Evolutionary conservation across 345 rosid genomes (phyloP), one percentile per base, ranked within the genome.

Genomic region (Camelina hispida): DNA sequence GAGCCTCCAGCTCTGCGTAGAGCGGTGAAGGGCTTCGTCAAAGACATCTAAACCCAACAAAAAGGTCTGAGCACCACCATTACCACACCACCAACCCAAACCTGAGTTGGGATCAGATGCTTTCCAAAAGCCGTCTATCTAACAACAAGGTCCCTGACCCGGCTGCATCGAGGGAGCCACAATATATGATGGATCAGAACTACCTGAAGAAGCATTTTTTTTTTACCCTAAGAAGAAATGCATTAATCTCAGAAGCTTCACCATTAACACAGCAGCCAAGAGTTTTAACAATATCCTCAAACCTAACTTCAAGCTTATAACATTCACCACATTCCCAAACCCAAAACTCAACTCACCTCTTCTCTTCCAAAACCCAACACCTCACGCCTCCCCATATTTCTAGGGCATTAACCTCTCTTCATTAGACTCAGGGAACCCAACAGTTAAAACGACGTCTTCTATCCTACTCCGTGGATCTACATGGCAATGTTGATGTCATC

Each of bases 291-390:
- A 92, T 51, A 66, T 90, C 94, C 17, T 95, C 97, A 76, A 90
- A 90, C 82, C 72, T 55, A 44, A 87, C 67, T 12, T 88, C 97
- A 55, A 90, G 10, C 83, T 87, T 89, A 66, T 83, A 90, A 78
- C 89, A 83, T 3, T 83, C 88, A 4, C 53, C 78, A 37, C 68
- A 28, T 5, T 68, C 85, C 83, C 77, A 75, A 28, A 87, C 76
- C 96, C 97, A 90, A 43, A 91, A 85, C 84, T 94, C 97, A 8
- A 87, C 57, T 72, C 85, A 84, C 61, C 82, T 77, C 79, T 83
- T 84, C 78, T 85, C n/a, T 5, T 89, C 92, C 90, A 91, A 79
- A 32, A 90, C 37, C 98, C 97, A 94, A n/a, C 85, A 86, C 79
- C 91, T 86, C 12, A 89, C 93, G 6, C 85, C 84, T 46, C 81